Evolutionary conservation across 768 basidiomycete genomes (phyloP).

Genomic region (Pisolithus marmoratus): DNA sequence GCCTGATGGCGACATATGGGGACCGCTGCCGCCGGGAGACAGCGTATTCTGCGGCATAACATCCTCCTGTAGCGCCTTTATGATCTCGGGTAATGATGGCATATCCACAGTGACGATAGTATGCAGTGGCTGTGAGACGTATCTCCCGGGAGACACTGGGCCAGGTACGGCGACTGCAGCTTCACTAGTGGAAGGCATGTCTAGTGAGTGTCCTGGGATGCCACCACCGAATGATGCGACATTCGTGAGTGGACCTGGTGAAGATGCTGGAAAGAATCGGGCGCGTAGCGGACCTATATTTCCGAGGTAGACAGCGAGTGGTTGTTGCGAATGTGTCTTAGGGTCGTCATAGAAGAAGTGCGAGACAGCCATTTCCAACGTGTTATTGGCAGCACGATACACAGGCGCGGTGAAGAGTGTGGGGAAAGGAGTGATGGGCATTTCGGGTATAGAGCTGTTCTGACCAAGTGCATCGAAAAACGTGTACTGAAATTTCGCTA

Average conservation of each 20-base stretch:
- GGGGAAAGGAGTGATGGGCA: conserved; percentile 87
- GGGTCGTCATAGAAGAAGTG: conserved; percentile 84
- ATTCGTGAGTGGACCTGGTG: conserved; percentile 62
- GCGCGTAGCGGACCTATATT: conserved; percentile 81
- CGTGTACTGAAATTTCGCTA: conserved; percentile 91
- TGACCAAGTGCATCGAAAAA: conserved; percentile 89
- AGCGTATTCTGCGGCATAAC: conserved; percentile 38
- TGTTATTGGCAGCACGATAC: conserved; percentile 66
- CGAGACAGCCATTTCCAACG: conserved; percentile 78
- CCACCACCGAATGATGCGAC: conserved; percentile 55
- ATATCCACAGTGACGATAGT: conserved; percentile 83
- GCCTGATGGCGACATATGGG: conserved; percentile 27
- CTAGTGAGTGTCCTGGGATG: conserved; percentile 33
- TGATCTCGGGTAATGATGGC: conserved; percentile 69
- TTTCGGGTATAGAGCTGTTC: conserved; percentile 67
- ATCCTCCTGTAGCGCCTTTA: conserved; percentile 76
- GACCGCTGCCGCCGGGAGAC: conserved; percentile 27
- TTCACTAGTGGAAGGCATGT: conserved; percentile 23
- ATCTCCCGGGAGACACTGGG: conserved; percentile 40
- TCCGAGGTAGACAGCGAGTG: conserved; percentile 85
- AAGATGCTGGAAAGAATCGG: conserved; percentile 68
- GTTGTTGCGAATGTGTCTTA: conserved; percentile 54
- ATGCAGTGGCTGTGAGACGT: conserved; percentile 52
- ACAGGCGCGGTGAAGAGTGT: conserved; percentile 76
- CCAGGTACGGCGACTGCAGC: conserved; percentile 12